Conservation (phyloP, 495 filamentous ascomycete species). For the Penicillium riverlandense region DNA sequence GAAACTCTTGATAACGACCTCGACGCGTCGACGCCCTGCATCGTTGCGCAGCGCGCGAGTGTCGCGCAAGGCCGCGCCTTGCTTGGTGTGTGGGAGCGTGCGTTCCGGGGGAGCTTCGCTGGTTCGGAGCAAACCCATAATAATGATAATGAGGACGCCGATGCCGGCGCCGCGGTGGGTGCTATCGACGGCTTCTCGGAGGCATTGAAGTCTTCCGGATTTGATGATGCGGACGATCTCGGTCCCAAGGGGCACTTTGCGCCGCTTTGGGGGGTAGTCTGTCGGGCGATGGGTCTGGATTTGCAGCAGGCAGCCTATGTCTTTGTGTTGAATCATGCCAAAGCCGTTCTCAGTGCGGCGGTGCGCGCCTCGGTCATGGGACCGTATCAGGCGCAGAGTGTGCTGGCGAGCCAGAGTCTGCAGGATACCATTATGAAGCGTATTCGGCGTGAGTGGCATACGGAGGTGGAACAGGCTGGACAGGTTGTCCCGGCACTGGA, state of each 20-base stretch:
- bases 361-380: slow-evolving; percentile 85
- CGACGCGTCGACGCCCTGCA: slow-evolving; percentile 80
- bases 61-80: slow-evolving; percentile 80
- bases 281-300: slow-evolving; percentile 52
- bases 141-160: not conserved
- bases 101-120: slow-evolving; percentile 42
- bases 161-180: slow-evolving; percentile 18
- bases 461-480: slow-evolving; percentile 68
- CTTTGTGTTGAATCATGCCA: slow-evolving; percentile 81
- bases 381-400: slow-evolving; percentile 82
- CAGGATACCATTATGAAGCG: slow-evolving; percentile 54
- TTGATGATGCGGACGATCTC: slow-evolving; percentile 21
- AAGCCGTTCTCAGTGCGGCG: slow-evolving; percentile 80
- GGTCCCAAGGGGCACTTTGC: slow-evolving; percentile 60
- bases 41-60: slow-evolving; percentile 79
- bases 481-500: slow-evolving; percentile 83
- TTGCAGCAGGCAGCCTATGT: slow-evolving; percentile 68
- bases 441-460: slow-evolving; percentile 53
- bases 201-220: slow-evolving; percentile 21
- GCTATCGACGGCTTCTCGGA: slow-evolving; percentile 33
- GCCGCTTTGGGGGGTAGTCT: slow-evolving; percentile 73
- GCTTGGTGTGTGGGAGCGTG: slow-evolving; percentile 81
- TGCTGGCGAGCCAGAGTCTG: slow-evolving; percentile 62
- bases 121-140: not conserved
- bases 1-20: slow-evolving; percentile 70